These are phyloP conservation scores for Funneliformis mosseae DNA, from an alignment of 192 early-diverging fungal genomes.

Conservation along the genomic window DNA sequence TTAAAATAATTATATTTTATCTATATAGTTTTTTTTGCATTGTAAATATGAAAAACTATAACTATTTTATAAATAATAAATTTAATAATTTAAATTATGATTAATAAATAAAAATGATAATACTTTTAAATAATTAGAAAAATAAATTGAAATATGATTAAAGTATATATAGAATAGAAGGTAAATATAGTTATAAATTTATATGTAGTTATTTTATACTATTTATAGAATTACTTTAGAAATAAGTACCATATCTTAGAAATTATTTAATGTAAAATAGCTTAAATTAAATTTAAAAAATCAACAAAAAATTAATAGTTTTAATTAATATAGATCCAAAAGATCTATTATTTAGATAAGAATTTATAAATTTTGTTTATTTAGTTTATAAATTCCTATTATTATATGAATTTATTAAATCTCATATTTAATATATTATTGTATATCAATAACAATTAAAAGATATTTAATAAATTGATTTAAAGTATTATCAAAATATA, in stretches of 20 bases:
- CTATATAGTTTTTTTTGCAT: too few species aligned
- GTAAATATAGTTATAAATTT: slow-evolving; percentile 1
- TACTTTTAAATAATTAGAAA: too few species aligned
- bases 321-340: not conserved
- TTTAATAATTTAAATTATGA: too few species aligned
- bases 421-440: not conserved
- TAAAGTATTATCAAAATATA: not conserved
- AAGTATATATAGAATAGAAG: not conserved
- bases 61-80: too few species aligned
- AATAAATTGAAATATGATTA: too few species aligned
- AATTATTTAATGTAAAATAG: too few species aligned
- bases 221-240: not conserved
- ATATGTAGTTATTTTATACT: not conserved
- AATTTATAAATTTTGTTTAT: not conserved
- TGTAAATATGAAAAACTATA: too few species aligned
- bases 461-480: not conserved
- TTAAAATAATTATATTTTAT: too few species aligned
- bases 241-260: not conserved
- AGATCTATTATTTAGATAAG: not conserved
- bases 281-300: not conserved
- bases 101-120: too few species aligned
- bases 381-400: not conserved
- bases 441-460: too few species aligned
- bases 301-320: not conserved
- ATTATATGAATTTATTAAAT: not conserved